phyloP scores from a whole-genome alignment of 1,139 yeast genomes.

The Sugiyamaella pinicola region DNA sequence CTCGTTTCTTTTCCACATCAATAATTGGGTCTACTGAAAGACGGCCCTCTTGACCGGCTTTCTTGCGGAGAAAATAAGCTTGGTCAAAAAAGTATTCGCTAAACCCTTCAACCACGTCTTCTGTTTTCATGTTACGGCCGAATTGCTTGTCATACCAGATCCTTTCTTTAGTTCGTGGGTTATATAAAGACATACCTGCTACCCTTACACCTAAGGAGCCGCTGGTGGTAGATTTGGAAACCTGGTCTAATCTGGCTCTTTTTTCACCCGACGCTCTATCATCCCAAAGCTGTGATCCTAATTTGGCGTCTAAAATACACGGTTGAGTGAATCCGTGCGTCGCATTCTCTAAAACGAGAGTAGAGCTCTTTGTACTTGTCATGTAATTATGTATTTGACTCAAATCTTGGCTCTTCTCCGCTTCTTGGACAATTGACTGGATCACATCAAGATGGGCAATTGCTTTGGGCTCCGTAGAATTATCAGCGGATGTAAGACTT shows the following conservation, averaged over 20 bases:
- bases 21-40: slow-evolving; percentile 3
- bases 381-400: slow-evolving; percentile 21
- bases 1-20: slow-evolving; percentile 34
- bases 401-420: slow-evolving; percentile 23
- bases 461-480: not conserved
- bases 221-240: slow-evolving; percentile 73
- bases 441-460: not conserved
- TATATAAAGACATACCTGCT: slow-evolving; percentile 80
- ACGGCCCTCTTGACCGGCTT: not conserved
- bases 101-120: slow-evolving; percentile 54
- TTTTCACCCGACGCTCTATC: slow-evolving; percentile 57
- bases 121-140: slow-evolving; percentile 59
- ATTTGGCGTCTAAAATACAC: slow-evolving; percentile 76
- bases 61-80: not conserved
- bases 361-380: slow-evolving; percentile 29
- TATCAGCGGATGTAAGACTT: too few relatives aligned
- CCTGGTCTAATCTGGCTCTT: slow-evolving; percentile 58
- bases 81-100: slow-evolving; percentile 50
- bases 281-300: slow-evolving; percentile 75
- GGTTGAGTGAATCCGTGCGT: slow-evolving; percentile 66
- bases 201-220: slow-evolving; percentile 74
- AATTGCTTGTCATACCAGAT: slow-evolving; percentile 60
- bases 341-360: slow-evolving; percentile 73
- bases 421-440: slow-evolving; percentile 20
- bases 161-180: slow-evolving; percentile 41